Base-by-base conservation (phyloP, 768 basidiomycete species). In the Rhodosporidiobolus sp. region DNA sequence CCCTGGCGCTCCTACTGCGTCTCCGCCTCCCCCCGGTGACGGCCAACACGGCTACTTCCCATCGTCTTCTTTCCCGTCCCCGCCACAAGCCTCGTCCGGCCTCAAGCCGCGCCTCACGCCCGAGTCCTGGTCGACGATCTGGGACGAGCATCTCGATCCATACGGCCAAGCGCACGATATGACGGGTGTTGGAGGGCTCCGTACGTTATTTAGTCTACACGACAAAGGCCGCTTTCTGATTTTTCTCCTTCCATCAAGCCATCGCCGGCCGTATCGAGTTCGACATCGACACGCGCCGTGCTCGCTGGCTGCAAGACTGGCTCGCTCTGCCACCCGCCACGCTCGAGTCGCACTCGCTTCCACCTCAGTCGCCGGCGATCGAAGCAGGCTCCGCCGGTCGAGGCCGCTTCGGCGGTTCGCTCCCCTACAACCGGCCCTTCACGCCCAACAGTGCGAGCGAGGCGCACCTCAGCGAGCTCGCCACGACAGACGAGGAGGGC, bases 191-290 rank as follows among this genome's bases (percentile, higher is more conserved):
- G 26, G 28, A 1, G 63, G 66, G 7, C 66, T 71, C 7, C 73
- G 73, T 75, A 17, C 45, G 50, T 49, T 30, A n/a, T 38, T 26
- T 43, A 38, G 22, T 19, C 14, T 6, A 19, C 19, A 35, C 17
- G n/a, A n/a, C n/a, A n/a, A n/a, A 5, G 14, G 4, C 26, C n/a
- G n/a, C 5, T 16, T 24, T 64, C 80, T 28, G 67, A 80, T 7
- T 73, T 78, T 54, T 71, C 69, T 75, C 78, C 34, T 79, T 80
- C 32, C 66, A 32, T 83, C 83, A 86, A 28, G 88, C 90, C 0
- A 88, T 94, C 67, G 84, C 86, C 55, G 93, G 90, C 9, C 87
- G 86, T 38, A 85, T 95, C 38, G 92, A 94, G 81, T 93, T 94
- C 79, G 92, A 94, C 81, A 86, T 94, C 57, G 92, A 94, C 81